Conservation (phyloP, 2,329 filamentous ascomycete genomes). For the Fusarium duplospermum region DNA sequence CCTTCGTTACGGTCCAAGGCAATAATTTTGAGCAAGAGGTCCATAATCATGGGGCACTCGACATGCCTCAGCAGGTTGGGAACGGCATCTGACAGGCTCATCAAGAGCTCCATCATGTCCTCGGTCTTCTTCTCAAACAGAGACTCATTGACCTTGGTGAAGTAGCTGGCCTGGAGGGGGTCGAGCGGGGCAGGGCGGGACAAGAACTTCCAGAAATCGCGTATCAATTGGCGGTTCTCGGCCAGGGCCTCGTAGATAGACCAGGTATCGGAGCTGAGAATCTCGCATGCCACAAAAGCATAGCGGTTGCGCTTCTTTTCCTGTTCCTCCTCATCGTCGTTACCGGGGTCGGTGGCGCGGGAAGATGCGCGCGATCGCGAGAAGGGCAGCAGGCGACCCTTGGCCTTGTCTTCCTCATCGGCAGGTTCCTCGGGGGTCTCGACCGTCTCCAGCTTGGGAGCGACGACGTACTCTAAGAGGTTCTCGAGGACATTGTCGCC, state of each 20-base stretch:
- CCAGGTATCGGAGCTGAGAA: conserved; percentile 96
- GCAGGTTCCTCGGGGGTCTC: conserved; percentile 64
- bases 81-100: conserved; percentile 83
- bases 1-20: conserved; percentile 93
- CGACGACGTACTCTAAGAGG: conserved; percentile 91
- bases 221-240: conserved; percentile 81
- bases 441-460: conserved; percentile 73
- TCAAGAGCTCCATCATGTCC: conserved; percentile 93
- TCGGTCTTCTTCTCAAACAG: conserved; percentile 97
- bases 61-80: conserved; percentile 91
- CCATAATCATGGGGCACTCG: conserved; percentile 98
- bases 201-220: conserved; percentile 91
- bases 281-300: conserved; percentile 91
- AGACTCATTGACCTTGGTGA: conserved; percentile 99
- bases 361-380: conserved; percentile 66
- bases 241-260: conserved; percentile 94
- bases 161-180: conserved; percentile 94
- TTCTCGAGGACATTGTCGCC: conserved; percentile 86
- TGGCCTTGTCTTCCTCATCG: conserved; percentile 62
- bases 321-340: conserved; percentile 75
- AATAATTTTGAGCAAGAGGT: conserved; percentile 95
- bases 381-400: conserved; percentile 58
- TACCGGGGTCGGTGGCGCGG: conserved; percentile 58
- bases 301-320: conserved; percentile 95
- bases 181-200: conserved; percentile 87